phyloP scores from a whole-genome alignment of 768 basidiomycete genomes.

The Leccinum truebloodii region DNA sequence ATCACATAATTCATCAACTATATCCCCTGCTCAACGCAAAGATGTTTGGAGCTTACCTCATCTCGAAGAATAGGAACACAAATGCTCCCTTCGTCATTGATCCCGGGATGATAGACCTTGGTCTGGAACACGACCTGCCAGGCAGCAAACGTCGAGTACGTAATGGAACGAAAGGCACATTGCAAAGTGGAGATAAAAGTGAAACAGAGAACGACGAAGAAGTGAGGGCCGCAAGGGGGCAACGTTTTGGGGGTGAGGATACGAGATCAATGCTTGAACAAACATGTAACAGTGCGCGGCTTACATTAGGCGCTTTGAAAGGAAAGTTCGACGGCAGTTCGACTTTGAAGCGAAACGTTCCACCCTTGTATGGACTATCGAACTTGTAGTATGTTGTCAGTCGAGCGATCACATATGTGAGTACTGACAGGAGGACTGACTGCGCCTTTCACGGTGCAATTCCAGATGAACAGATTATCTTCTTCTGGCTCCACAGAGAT shows the following conservation, averaged over 20 bases:
- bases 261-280: constrained; percentile 1
- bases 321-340: constrained; percentile 80
- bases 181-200: background rate
- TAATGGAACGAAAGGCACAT: constrained; percentile 11
- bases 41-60: constrained; percentile 49
- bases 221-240: constrained; percentile 3
- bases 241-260: constrained; percentile 24
- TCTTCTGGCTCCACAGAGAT: constrained; percentile 63
- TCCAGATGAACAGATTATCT: constrained; percentile 76
- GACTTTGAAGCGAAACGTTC: constrained; percentile 74
- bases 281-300: constrained; percentile 17
- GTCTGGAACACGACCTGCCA: constrained; percentile 77
- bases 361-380: constrained; percentile 81
- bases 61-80: constrained; percentile 84
- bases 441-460: constrained; percentile 71
- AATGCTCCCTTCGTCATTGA: constrained; percentile 86
- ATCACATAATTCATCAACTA: constrained; percentile 9
- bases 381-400: constrained; percentile 41
- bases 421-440: constrained; percentile 42
- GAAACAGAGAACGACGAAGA: constrained; percentile 1
- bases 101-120: constrained; percentile 88
- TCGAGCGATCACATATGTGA: constrained; percentile 3
- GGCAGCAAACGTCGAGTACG: constrained; percentile 17
- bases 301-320: constrained; percentile 82
- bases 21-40: background rate